Percentiles rank a stretch among this genome's conserved stretches.
phyloP scores from a whole-genome alignment of 1,284 basidiomycete genomes.

The Rhodofomes roseus region DNA sequence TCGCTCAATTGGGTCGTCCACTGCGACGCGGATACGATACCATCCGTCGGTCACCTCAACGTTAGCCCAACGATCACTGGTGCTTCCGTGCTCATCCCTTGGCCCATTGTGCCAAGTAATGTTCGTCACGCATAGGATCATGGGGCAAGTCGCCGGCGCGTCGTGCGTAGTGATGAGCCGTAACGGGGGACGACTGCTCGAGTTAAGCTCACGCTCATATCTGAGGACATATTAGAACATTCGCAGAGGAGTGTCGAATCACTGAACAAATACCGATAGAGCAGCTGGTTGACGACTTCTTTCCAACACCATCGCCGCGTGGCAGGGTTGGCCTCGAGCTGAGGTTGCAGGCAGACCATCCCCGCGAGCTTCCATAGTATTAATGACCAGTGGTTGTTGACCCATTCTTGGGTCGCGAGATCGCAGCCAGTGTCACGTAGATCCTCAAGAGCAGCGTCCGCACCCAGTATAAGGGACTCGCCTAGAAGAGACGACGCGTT shows the following conservation, averaged over 20 bases:
- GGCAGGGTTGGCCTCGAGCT: conserved; percentile 43
- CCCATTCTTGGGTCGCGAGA: conserved; percentile 75
- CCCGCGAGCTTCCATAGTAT: conserved; percentile 95
- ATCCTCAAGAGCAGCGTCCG: conserved; percentile 48
- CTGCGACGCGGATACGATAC: conserved; percentile 80
- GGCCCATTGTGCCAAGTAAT: conserved; percentile 47
- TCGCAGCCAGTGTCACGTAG: conserved; percentile 51
- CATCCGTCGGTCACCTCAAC: conserved; percentile 95
- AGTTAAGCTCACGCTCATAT: conserved; percentile 87
- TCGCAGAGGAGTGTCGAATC: neutral
- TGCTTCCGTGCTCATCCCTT: conserved; percentile 36
- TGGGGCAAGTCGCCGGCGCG: conserved; percentile 64
- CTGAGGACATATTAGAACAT: conserved; percentile 35
- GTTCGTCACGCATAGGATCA: conserved; percentile 83
- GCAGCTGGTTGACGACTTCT: conserved; percentile 78
- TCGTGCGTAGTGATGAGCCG: conserved; percentile 78
- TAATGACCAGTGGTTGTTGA: conserved; percentile 87
- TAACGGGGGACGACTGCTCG: conserved; percentile 76
- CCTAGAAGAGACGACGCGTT: neutral
- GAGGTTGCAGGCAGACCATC: conserved; percentile 71
- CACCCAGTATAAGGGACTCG: conserved; percentile 33
- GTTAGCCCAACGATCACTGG: conserved; percentile 42
- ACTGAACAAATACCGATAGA: conserved; percentile 62
- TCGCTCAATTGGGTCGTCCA: conserved; percentile 71
- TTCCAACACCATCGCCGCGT: conserved; percentile 73